Base-by-base conservation (phyloP, 306 rosid species). In the Pachyrhizus erosus region DNA sequence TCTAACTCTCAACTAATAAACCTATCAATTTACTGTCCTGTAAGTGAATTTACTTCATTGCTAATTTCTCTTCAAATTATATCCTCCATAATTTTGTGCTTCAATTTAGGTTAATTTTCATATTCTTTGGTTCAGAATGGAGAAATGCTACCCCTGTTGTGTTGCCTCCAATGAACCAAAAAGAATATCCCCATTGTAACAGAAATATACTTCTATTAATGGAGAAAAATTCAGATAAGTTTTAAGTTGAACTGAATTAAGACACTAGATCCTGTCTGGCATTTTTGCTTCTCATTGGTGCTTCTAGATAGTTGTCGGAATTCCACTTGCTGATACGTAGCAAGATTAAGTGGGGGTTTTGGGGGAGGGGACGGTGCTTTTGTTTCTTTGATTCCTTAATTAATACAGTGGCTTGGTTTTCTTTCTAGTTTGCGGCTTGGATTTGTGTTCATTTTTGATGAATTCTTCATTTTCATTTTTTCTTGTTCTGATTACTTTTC, bases 281-380 rank as follows among this genome's bases (percentile, higher is more conserved):
- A 10, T 62, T 61, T 61, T 57, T 70, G n/a, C 37, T 80, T 70
- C 62, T 71, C 34, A 43, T 58, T 8, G 26, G 34, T 58, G 46
- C 11, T 43, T 31, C 24, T 70, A 29, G 49, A 13, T 57, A 46
- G 14, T 70, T 7, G 27, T 18, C 24, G 46, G 39, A 14, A 20
- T 78, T 64, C 64, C 64, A 20, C 27, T 31, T 9, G 15, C 31
- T 13, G 29, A 43, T 62, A 27, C 5, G 31, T 12, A n/a, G 43
- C 70, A 39, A 33, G 26, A 23, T 5, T 17, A 3, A 27, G 31
- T 3, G 31, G 2, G 1, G 31, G 2, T 3, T 10, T 2, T 5
- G 55, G n/a, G 31, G 60, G 14, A 55, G 37, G 23, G 15, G 54
- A 20, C 0, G 17, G n/a, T 1, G 0, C 11, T 18, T 27, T 15